Conservation (phyloP, 1,284 basidiomycete genomes). For the Leccinum ponderosum region DNA sequence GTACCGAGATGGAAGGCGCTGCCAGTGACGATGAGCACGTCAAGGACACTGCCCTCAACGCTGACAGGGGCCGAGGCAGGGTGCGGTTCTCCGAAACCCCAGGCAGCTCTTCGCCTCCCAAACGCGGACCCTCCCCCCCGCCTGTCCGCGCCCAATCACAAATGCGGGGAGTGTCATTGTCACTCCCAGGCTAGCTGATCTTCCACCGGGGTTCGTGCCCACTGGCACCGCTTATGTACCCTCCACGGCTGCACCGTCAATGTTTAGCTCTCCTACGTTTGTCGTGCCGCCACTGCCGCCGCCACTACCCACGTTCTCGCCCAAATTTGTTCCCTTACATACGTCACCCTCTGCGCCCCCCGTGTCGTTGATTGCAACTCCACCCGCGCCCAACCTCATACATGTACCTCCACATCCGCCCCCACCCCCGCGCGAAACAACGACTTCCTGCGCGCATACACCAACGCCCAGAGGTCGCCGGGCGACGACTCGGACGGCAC, state of each 20-base stretch:
- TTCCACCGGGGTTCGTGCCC: slow-evolving; percentile 30
- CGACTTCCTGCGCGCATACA: no score
- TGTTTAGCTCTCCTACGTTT: slow-evolving; percentile 19
- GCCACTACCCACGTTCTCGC: slow-evolving; percentile 11
- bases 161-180: slow-evolving; percentile 1
- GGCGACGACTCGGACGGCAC: no score
- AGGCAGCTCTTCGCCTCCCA: slow-evolving; percentile 17
- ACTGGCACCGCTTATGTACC: slow-evolving; percentile 12
- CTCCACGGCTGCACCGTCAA: not conserved
- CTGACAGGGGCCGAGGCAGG: slow-evolving; percentile 8
- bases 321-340: slow-evolving; percentile 16
- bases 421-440: slow-evolving; percentile 28
- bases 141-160: slow-evolving; percentile 6
- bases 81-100: slow-evolving; percentile 16
- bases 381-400: slow-evolving; percentile 8
- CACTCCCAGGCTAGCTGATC: slow-evolving; percentile 17
- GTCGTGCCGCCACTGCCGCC: slow-evolving; percentile 15
- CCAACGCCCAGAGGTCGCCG: no score
- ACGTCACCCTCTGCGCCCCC: slow-evolving; percentile 4
- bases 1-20: slow-evolving; percentile 28
- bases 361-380: not conserved
- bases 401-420: slow-evolving; percentile 27
- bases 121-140: slow-evolving; percentile 8
- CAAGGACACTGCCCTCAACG: slow-evolving; percentile 18
- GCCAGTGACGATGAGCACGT: slow-evolving; percentile 20